Base-by-base conservation (phyloP, 768 basidiomycete species). In the Gymnopilus junonius region DNA sequence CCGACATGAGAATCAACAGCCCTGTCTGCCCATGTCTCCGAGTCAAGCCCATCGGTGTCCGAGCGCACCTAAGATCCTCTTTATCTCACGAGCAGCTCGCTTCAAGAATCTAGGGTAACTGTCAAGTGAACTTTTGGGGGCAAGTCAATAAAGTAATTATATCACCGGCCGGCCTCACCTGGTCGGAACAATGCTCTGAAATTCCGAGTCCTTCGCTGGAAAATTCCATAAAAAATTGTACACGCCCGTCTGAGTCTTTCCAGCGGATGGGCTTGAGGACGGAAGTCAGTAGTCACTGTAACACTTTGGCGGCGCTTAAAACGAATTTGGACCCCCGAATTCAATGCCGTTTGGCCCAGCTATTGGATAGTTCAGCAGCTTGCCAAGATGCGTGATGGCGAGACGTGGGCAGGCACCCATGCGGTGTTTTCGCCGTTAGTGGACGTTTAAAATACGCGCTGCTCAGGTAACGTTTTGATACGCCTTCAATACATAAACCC, bases 401-500 rank as follows among this genome's bases (percentile, higher is more conserved):
- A 23, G 23, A 17, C 31, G 27, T 29, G 31, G 31, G 48, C 57
- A 58, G 42, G 40, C 55, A 46, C 57, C 37, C 32, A 31, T 59
- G 58, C 58, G 58, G 48, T 59, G 34, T 59, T 59, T 59, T 59
- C 48, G 58, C 58, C 48, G 58, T 59, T 45, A 17, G 54, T 20
- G 35, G 27, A 40, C 27, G 39, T 27, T 55, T 55, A 40, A 40
- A 55, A 32, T 31, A 51, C 48, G 48, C 35, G 37, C 23, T 55
- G 35, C 34, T 55, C 21, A 39, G 37, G 21, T 27, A 23, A 25
- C 20, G 23, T 32, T 55, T 15, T 37, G 39, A 55, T 55, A 27
- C n/a, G 34, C 25, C 54, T 55, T 27, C 35, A 15, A 21, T 55
- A n/a, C n/a, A n/a, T n/a, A n/a, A 39, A 39, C 15, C 23, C 54